Evolutionary conservation across 1,284 basidiomycete species (phyloP), one percentile per base, ranked within the genome.

Genomic region (Papiliotrema fonsecae): DNA sequence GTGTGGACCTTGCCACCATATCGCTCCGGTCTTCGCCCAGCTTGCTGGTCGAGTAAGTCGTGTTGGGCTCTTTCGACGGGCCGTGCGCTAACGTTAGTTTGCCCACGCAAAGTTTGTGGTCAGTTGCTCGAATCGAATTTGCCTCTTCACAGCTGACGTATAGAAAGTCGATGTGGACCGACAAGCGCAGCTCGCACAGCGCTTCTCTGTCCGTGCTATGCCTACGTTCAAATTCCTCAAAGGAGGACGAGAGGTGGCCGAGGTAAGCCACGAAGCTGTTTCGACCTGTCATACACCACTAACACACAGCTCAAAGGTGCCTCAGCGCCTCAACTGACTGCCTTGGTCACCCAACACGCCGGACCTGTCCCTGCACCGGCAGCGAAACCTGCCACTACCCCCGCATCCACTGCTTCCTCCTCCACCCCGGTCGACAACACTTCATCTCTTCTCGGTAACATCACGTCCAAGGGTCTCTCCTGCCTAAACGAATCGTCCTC

Each of bases 401-500:
- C 57, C 5, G 34, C 38, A 11, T 36, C 50, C 18, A n/a, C 47
- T 6, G 26, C 47, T 16, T 26, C 42, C 5, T 18, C 47, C 18
- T 50, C 55, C n/a, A 26, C 43, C 5, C 45, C 59, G 9, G 54
- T 36, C 9, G 45, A 42, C 41, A 54, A 55, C 28, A 56, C 59
- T 14, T 52, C 50, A 19, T 72, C 70, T 4, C 62, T 74, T 10
- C 58, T 72, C 25, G 50, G 55, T 27, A 52, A 68, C 36, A 57
- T 74, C 42, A 60, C 64, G 32, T 63, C 66, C 16, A 69, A 70
- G 30, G 70, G 67, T 10, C 56, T 86, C 47, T 82, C 82, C 50
- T 89, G 87, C 55, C 77, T 91, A 53, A 90, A 91, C 69, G 88
- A 91, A 69, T 76, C 79, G 27, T 61, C 70, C 2, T 67, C 72